These are phyloP conservation scores for Capsicum chinense DNA, from an alignment of 257 asterid genomes.

Conservation along the genomic window DNA sequence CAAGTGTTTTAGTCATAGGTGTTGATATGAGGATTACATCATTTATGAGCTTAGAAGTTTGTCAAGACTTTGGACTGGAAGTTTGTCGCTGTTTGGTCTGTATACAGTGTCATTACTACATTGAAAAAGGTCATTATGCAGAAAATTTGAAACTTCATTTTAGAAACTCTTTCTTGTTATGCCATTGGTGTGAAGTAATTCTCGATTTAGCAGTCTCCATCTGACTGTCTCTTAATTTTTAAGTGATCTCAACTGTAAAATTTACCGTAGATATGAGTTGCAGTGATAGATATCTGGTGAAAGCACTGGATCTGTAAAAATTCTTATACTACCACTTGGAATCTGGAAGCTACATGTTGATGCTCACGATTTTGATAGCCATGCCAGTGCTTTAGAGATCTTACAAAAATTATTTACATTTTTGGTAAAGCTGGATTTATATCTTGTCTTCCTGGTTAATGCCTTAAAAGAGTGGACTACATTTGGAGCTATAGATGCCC, in stretches of 20 bases:
- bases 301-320: conserved; percentile 29
- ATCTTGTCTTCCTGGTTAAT: conserved; percentile 81
- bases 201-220: conserved; percentile 18
- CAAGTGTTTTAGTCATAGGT: background rate
- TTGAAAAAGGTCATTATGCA: background rate
- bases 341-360: background rate
- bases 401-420: background rate
- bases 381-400: background rate
- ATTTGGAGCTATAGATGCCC: background rate
- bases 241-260: conserved; percentile 13
- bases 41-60: conserved; percentile 8
- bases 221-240: background rate
- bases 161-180: background rate
- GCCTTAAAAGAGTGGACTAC: background rate
- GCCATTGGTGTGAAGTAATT: background rate
- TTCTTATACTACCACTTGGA: background rate
- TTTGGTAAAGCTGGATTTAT: conserved; percentile 88
- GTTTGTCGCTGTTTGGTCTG: background rate
- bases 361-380: background rate
- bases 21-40: background rate
- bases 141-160: background rate
- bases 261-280: background rate
- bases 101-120: background rate
- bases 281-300: conserved; percentile 85
- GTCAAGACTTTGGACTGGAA: background rate